Evolutionary conservation across 2,329 filamentous ascomycete species (phyloP).

Genomic region (Ceratocystis variospora): DNA sequence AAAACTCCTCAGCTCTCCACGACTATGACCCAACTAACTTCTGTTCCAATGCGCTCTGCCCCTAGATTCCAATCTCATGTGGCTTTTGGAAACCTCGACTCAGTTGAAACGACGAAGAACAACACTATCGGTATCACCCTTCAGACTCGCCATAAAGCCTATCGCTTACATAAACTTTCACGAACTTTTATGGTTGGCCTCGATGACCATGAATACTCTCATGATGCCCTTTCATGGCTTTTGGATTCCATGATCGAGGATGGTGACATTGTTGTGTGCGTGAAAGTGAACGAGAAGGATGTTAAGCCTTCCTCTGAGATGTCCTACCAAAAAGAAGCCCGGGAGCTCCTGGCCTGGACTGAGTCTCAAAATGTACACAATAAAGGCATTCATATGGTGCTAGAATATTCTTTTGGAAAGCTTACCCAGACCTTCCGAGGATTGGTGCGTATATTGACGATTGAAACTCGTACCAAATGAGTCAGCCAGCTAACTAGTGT

Average conservation of each 20-base stretch:
- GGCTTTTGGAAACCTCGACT: constrained; percentile 46
- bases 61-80: constrained; percentile 45
- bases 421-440: constrained; percentile 82
- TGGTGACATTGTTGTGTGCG: constrained; percentile 82
- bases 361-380: constrained; percentile 65
- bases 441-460: constrained; percentile 47
- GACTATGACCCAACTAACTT: constrained; percentile 16
- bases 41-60: neutral
- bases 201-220: constrained; percentile 82
- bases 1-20: neutral
- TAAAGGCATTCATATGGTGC: constrained; percentile 68
- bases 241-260: constrained; percentile 86
- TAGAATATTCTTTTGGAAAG: constrained; percentile 82
- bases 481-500: neutral
- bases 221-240: constrained; percentile 84
- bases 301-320: constrained; percentile 52
- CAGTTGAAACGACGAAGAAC: constrained; percentile 44
- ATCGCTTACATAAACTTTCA: constrained; percentile 64
- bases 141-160: constrained; percentile 75
- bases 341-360: constrained; percentile 59
- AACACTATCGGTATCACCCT: constrained; percentile 61
- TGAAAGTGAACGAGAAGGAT: constrained; percentile 76
- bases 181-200: constrained; percentile 84
- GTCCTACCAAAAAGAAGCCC: constrained; percentile 63
- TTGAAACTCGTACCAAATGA: neutral